Percentiles rank a stretch among this genome's conserved stretches.
phyloP scores from a whole-genome alignment of 129 eudicot genomes.

The Artemisia argyi region DNA sequence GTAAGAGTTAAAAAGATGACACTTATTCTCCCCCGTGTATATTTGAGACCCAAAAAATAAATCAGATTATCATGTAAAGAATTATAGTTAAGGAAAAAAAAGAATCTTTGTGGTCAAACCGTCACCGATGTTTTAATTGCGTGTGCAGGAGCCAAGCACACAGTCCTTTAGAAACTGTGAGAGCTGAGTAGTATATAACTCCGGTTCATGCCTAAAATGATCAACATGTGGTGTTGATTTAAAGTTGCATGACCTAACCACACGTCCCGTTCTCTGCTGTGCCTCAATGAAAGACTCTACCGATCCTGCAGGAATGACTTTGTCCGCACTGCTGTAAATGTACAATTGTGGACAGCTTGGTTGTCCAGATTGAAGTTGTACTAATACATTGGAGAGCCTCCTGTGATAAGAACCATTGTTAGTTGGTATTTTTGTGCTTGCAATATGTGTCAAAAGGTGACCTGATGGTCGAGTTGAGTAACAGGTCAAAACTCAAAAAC shows the following conservation, averaged over 20 bases:
- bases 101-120: conserved; percentile 1
- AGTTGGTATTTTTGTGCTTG: neutral
- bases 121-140: conserved; percentile 20
- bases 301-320: conserved; percentile 72
- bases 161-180: conserved; percentile 79
- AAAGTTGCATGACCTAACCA: conserved; percentile 91
- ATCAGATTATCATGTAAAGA: conserved; percentile 24
- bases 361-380: conserved; percentile 56
- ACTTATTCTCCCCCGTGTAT: conserved; percentile 26
- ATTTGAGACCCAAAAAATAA: conserved; percentile 15
- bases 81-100: conserved; percentile 7
- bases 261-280: conserved; percentile 69
- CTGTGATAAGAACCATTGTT: conserved; percentile 38
- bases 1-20: conserved; percentile 23
- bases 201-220: conserved; percentile 83
- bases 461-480: neutral
- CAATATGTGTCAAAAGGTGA: neutral
- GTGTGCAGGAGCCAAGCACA: conserved; percentile 62
- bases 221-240: conserved; percentile 91
- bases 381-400: conserved; percentile 73
- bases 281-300: conserved; percentile 87
- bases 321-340: conserved; percentile 91
- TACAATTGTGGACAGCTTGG: conserved; percentile 94
- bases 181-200: conserved; percentile 77
- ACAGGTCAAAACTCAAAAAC: neutral